phyloP scores from a whole-genome alignment of 495 filamentous ascomycete genomes.

The Stereocaulon alpinum region DNA sequence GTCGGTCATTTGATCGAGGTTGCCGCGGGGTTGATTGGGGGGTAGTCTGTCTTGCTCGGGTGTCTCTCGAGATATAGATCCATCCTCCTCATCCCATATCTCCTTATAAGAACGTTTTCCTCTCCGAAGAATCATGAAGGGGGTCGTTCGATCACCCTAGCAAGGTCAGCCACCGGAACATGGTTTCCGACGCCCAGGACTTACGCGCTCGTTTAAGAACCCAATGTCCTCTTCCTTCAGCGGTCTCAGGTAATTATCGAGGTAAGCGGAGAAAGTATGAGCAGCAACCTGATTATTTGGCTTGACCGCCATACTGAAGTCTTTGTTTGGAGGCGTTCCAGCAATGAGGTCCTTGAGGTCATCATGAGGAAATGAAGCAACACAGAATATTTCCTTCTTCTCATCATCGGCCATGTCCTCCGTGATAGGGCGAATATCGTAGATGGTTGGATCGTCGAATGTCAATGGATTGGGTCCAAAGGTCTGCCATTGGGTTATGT shows the following conservation, averaged over 20 bases:
- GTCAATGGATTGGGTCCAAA: slow-evolving; percentile 89
- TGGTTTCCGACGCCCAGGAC: slow-evolving; percentile 9
- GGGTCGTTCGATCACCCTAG: slow-evolving; percentile 64
- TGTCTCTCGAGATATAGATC: slow-evolving; percentile 56
- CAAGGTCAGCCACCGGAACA: background rate
- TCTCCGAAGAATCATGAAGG: slow-evolving; percentile 78
- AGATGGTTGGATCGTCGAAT: slow-evolving; percentile 87
- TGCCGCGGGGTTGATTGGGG: slow-evolving; percentile 74
- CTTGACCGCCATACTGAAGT: slow-evolving; percentile 82
- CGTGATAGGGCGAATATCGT: slow-evolving; percentile 71
- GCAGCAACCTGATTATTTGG: slow-evolving; percentile 87
- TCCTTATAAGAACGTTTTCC: slow-evolving; percentile 80
- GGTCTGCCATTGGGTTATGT: slow-evolving; percentile 63
- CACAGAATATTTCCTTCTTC: slow-evolving; percentile 75
- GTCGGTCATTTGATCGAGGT: slow-evolving; percentile 75
- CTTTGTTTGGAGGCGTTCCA: slow-evolving; percentile 80
- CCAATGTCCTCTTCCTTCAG: slow-evolving; percentile 92
- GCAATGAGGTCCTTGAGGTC: slow-evolving; percentile 78
- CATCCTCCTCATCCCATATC: slow-evolving; percentile 89
- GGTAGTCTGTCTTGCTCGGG: slow-evolving; percentile 51
- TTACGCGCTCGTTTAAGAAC: slow-evolving; percentile 72
- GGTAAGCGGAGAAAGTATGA: slow-evolving; percentile 74
- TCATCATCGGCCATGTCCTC: slow-evolving; percentile 70
- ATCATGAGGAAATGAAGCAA: slow-evolving; percentile 66
- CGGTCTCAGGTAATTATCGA: slow-evolving; percentile 83